Evolutionary conservation across 305 asterid species (phyloP).

Genomic region (Rubia balearica): DNA sequence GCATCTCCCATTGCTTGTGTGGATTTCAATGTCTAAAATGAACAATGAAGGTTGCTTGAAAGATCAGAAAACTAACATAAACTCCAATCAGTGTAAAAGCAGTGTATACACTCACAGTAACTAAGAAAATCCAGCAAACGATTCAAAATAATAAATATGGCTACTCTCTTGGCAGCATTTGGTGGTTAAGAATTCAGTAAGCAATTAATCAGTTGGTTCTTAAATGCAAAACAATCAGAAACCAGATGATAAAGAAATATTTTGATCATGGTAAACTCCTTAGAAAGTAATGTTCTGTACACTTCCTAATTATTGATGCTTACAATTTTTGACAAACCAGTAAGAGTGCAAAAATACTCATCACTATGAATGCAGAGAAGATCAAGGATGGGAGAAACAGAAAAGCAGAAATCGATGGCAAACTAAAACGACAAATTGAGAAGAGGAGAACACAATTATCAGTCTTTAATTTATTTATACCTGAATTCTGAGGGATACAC

Average conservation of each 20-base stretch:
- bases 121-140: too few relatives aligned
- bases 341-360: neutral
- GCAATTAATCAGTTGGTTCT: neutral
- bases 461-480: constrained; percentile 20
- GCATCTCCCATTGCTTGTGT: constrained; percentile 99
- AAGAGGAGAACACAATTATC: neutral
- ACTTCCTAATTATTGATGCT: too few relatives aligned
- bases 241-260: neutral
- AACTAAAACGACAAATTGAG: neutral
- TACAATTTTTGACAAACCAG: neutral
- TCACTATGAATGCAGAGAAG: neutral
- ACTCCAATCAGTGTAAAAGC: too few relatives aligned
- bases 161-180: too few relatives aligned
- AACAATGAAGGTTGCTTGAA: too few relatives aligned
- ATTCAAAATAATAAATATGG: too few relatives aligned
- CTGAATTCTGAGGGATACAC: constrained; percentile 97
- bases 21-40: constrained; percentile 70
- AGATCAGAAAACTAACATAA: too few relatives aligned
- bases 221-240: neutral
- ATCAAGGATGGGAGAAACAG: neutral
- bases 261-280: too few relatives aligned
- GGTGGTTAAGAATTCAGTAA: neutral
- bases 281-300: too few relatives aligned
- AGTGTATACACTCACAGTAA: too few relatives aligned
- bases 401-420: too few relatives aligned